A percentile compares a stretch with the other conserved stretches of the same genome.
Conservation (phyloP, 139 green algal genomes). For the Dunaliella sp. region DNA sequence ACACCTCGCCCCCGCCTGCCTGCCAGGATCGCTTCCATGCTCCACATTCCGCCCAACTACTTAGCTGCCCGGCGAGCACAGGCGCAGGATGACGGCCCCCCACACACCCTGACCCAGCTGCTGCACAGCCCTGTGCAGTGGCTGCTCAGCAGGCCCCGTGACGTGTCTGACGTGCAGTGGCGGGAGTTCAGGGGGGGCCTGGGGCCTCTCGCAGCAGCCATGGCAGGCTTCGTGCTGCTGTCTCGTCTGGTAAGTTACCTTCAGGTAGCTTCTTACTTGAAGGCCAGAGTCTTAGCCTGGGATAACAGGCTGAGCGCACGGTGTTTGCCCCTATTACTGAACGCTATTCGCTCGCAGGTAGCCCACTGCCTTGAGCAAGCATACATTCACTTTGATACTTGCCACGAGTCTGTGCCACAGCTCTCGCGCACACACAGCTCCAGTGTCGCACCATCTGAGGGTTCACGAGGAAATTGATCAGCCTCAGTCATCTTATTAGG, state of each 20-base stretch:
- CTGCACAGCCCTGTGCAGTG: background rate
- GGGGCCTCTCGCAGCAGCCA: slow-evolving; percentile 25
- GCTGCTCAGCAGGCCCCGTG: slow-evolving; percentile 21
- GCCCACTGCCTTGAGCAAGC: no score
- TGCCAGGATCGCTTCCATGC: background rate
- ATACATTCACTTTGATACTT: no score
- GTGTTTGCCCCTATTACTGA: no score
- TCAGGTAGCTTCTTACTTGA: no score
- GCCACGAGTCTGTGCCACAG: no score
- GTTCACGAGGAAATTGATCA: no score
- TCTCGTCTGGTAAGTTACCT: slow-evolving; percentile 37
- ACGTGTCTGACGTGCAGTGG: slow-evolving; percentile 84
- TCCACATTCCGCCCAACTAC: background rate
- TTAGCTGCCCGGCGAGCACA: background rate
- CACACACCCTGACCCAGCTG: background rate
- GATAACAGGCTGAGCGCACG: no score
- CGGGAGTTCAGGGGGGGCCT: slow-evolving; percentile 58
- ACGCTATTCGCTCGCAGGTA: no score
- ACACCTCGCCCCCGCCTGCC: background rate
- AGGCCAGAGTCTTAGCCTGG: no score
- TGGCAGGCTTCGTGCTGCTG: slow-evolving; percentile 36
- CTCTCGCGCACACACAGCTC: no score
- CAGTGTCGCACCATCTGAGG: no score
- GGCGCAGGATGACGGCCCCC: background rate
- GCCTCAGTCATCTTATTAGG: no score